Evolutionary conservation across 257 asterid genomes (phyloP), one percentile per base, ranked within the genome.

Genomic region (Cruciata laevipes): DNA sequence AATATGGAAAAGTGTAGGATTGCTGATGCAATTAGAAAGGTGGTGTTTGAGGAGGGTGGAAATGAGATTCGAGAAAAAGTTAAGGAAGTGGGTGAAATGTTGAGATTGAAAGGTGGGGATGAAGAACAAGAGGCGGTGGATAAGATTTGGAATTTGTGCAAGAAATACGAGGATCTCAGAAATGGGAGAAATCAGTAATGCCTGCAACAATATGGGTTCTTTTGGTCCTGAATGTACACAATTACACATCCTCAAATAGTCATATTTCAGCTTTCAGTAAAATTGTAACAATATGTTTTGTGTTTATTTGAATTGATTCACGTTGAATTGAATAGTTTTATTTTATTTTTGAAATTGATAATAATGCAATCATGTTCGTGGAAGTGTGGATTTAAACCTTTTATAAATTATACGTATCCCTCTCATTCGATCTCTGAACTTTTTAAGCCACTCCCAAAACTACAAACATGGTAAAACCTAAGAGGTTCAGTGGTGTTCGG

Each of bases 401-500:
- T n/a, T n/a, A n/a, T n/a, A n/a, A n/a, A n/a, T 66, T 10, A 17
- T 40, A 60, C 35, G 32, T 12, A 16, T 35, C 61, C 35, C 66
- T 60, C 38, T 11, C 63, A 24, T 32, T 27, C n/a, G n/a, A n/a
- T n/a, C 63, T 59, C 38, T 25, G 7, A 38, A 27, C 2, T 27
- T 27, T 1, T 27, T 2, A 27, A 27, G 30, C 30, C 30, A 27
- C 2, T 27, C 30, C 18, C 12, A 8, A 13, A 10, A 17, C 30
- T 63, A 31, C 2, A 64, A 42, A 12, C 31, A 85, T 90, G 97
- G 96, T 83, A 71, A 90, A 83, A 10, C 61, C 87, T 1, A 90
- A 76, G 80, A 91, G 88, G 75, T 91, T 70, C 66, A 81, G 97
- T 77, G 96, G 97, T 59, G 97, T 91, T 78, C 78, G 97, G 71